phyloP scores from a whole-genome alignment of 192 early-diverging fungal genomes.

The Nowakowskiella sp. region DNA sequence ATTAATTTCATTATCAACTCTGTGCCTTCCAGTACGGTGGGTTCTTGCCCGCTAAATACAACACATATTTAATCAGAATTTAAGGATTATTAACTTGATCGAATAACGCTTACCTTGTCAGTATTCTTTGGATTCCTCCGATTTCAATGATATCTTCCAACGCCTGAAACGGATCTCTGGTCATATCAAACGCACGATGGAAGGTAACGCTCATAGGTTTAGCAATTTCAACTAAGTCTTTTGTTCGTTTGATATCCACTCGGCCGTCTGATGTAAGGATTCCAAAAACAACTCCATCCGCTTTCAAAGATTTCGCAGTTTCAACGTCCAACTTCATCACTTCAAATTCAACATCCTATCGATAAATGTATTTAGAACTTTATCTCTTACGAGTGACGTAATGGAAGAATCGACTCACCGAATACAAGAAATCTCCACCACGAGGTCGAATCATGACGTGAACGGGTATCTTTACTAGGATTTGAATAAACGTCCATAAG shows the following conservation, averaged over 20 bases:
- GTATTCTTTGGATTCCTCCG: slow-evolving; percentile 53
- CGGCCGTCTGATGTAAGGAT: slow-evolving; percentile 44
- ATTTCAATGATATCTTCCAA: slow-evolving; percentile 48
- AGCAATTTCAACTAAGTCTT: slow-evolving; percentile 40
- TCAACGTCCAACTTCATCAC: slow-evolving; percentile 38
- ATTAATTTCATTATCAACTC: slow-evolving; percentile 35
- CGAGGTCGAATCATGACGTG: slow-evolving; percentile 17
- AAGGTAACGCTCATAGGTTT: slow-evolving; percentile 56
- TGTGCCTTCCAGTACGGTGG: slow-evolving; percentile 48
- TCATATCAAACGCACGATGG: slow-evolving; percentile 63
- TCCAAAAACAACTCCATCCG: slow-evolving; percentile 58
- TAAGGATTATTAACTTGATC: not conserved
- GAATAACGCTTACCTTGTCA: slow-evolving; percentile 35
- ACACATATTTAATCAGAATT: not conserved
- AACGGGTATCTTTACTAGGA: not conserved
- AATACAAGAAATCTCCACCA: slow-evolving; percentile 55
- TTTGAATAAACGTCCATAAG: slow-evolving; percentile 25
- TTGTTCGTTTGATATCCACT: slow-evolving; percentile 42
- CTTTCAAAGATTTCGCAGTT: slow-evolving; percentile 31
- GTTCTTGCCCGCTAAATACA: slow-evolving; percentile 47
- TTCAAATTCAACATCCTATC: slow-evolving; percentile 34
- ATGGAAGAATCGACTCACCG: no score
- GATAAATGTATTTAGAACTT: no score
- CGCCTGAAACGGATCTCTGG: slow-evolving; percentile 45
- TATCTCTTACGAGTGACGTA: no score